A percentile compares a stretch with the other conserved stretches of the same genome.
These are phyloP conservation scores for Ascoidea tarda DNA, from an alignment of 805 yeast genomes.

Conservation along the genomic window DNA sequence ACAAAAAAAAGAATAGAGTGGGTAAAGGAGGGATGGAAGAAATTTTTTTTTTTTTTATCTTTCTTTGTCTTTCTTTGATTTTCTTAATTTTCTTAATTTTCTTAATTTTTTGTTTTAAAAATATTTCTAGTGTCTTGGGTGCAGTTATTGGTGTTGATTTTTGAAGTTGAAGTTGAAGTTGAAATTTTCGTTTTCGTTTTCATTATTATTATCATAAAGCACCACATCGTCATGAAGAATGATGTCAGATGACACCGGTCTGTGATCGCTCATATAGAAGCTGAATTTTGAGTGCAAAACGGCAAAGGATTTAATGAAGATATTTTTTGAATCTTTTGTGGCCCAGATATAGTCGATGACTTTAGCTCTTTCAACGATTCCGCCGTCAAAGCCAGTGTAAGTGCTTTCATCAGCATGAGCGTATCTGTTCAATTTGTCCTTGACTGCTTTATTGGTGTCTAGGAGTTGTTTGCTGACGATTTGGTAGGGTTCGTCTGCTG, in stretches of 20 bases:
- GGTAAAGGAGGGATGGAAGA: background rate
- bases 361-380: slow-evolving; percentile 16
- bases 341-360: slow-evolving; percentile 18
- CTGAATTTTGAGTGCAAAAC: slow-evolving; percentile 23
- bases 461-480: slow-evolving; percentile 22
- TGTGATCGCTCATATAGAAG: slow-evolving; percentile 28
- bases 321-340: slow-evolving; percentile 5
- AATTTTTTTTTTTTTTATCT: too few species aligned
- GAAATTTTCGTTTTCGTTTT: too few species aligned
- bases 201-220: background rate
- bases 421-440: slow-evolving; percentile 18
- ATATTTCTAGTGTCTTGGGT: too few species aligned
- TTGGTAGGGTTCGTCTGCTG: slow-evolving; percentile 27
- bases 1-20: background rate
- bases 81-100: too few species aligned
- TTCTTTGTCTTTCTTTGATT: too few species aligned
- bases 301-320: slow-evolving; percentile 16
- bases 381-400: slow-evolving; percentile 24
- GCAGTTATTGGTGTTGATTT: too few species aligned
- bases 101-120: too few species aligned
- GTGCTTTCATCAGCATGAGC: slow-evolving; percentile 33
- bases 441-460: slow-evolving; percentile 16
- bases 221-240: background rate
- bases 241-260: slow-evolving; percentile 27
- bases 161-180: too few species aligned